Conservation (phyloP, 345 rosid genomes). For the Bruguiera parviflora region DNA sequence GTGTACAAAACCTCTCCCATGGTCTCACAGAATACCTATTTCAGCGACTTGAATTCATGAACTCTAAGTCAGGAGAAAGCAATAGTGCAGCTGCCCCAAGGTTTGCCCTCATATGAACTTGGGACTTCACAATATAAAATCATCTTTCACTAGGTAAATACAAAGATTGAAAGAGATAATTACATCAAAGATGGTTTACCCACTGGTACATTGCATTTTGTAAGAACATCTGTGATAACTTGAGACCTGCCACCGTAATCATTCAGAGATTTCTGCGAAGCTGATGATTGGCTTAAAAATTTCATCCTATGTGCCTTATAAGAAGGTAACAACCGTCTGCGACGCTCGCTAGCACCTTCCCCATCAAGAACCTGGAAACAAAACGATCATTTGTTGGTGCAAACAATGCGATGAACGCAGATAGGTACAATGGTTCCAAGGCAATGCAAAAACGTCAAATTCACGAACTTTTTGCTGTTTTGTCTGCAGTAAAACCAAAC, state of each 20-base stretch:
- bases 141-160: too few species aligned
- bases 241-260: conserved; percentile 37
- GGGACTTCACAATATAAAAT: too few species aligned
- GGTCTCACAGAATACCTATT: too few species aligned
- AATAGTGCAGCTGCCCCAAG: too few species aligned
- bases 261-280: conserved; percentile 35
- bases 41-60: too few species aligned
- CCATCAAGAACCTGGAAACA: conserved; percentile 76
- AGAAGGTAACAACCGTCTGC: conserved; percentile 70
- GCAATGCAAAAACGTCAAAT: too few species aligned
- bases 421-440: too few species aligned
- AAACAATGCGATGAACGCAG: not conserved
- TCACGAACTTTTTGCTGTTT: too few species aligned
- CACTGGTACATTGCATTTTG: conserved; percentile 82
- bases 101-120: too few species aligned
- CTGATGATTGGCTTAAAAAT: conserved; percentile 27
- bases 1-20: too few species aligned
- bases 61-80: too few species aligned
- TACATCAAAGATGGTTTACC: conserved; percentile 28
- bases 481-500: too few species aligned
- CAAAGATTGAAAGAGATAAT: not conserved
- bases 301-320: conserved; percentile 77
- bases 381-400: not conserved
- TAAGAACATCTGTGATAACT: conserved; percentile 53
- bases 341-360: conserved; percentile 60